Percentiles rank a stretch among this genome's conserved stretches.
phyloP scores from a whole-genome alignment of 2,329 filamentous ascomycete species.

The Beauveria bassiana region DNA sequence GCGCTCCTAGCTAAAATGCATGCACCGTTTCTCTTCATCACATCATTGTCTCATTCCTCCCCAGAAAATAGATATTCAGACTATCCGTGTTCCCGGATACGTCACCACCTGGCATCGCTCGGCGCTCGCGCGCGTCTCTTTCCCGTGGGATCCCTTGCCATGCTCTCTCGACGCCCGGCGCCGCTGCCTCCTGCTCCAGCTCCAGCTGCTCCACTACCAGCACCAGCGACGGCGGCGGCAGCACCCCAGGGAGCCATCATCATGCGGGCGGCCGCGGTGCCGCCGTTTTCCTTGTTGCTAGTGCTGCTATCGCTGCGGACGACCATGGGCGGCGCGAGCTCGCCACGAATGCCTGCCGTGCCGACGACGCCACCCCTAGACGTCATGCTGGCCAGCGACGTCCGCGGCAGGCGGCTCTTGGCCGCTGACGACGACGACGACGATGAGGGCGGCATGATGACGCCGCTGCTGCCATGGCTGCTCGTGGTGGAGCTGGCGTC shows the following conservation, averaged over 20 bases:
- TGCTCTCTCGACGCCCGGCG: not conserved
- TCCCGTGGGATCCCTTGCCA: not conserved
- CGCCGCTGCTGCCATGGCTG: slow-evolving; percentile 13
- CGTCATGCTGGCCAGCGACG: slow-evolving; percentile 24
- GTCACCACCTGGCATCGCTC: slow-evolving; percentile 6
- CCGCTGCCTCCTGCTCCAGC: not conserved
- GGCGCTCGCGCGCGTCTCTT: slow-evolving; percentile 6
- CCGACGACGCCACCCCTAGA: slow-evolving; percentile 16
- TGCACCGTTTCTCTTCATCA: too few relatives aligned
- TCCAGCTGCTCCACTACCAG: not conserved
- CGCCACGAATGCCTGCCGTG: slow-evolving; percentile 16
- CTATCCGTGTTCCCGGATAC: not conserved
- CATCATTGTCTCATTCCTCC: too few relatives aligned
- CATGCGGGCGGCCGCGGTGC: slow-evolving; percentile 8
- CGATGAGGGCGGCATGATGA: not conserved
- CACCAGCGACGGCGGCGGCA: slow-evolving; percentile 14
- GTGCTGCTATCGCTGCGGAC: slow-evolving; percentile 31
- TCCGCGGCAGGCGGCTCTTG: slow-evolving; percentile 34
- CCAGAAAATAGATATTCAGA: too few relatives aligned
- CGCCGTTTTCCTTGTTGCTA: slow-evolving; percentile 32
- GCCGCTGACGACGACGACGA: slow-evolving; percentile 7
- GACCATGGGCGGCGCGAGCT: slow-evolving; percentile 22
- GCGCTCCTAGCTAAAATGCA: too few relatives aligned
- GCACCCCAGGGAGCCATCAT: slow-evolving; percentile 11
- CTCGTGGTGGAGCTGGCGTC: slow-evolving; percentile 25